Evolutionary conservation across 2,329 filamentous ascomycete species (phyloP), one percentile per base, ranked within the genome.

Genomic region (Fusarium subglutinans): DNA sequence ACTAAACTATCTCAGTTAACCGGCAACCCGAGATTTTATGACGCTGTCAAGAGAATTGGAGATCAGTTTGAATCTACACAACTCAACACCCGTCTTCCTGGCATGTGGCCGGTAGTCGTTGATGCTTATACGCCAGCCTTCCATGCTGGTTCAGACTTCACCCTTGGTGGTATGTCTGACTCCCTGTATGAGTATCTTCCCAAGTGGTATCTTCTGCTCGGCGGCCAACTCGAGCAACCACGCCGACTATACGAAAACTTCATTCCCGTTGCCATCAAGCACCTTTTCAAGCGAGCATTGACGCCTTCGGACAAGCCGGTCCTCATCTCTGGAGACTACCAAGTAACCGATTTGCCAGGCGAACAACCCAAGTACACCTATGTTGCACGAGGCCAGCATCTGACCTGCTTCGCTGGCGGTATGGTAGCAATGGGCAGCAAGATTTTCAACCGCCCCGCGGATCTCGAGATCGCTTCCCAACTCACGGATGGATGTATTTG

Each of bases 271-370:
- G 92, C 83, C 14, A 78, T 90, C 69, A 84, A 89, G 63, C 83
- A 91, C 66, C 83, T 94, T n/a, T 87, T 94, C 66, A 94, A 90
- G 81, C 86, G 89, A 22, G 92, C 92, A 0, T 88, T 93, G 85
- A 86, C 89, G 6, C 88, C 88, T 4, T 83, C 83, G n/a, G 81
- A 85, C 17, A 84, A 86, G 13, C 87, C 92, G 64, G 87, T 94
- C 35, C 85, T 94, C 17, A 84, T 93, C 26, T 86, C 90, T 1
- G 91, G 91, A n/a, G 86, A 87, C 30, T 83, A 85, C 13, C 83
- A 74, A 30, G 79, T 82, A n/a, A 77, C 41, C 45, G 65, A 59
- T 53, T 50, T 70, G 33, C 71, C 72, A n/a, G 70, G 75, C 8
- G 71, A 76, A 53, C 59, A 74, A 26, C 71, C 72, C 57, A 79